phyloP scores from a whole-genome alignment of 768 basidiomycete species.

The Pisolithus sp. region DNA sequence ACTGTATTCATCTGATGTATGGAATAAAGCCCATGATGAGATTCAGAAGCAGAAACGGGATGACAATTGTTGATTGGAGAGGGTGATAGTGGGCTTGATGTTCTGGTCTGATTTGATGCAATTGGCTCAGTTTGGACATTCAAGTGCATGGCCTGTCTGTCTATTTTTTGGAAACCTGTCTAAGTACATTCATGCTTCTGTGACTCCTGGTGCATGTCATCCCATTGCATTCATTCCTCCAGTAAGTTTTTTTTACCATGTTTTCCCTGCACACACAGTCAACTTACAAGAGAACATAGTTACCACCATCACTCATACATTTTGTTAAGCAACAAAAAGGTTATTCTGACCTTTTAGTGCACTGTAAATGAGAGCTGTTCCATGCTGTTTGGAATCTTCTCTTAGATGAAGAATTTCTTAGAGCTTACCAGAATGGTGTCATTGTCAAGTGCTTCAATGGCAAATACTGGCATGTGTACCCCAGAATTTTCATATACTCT shows the following conservation, averaged over 20 bases:
- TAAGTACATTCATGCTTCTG: constrained; percentile 32
- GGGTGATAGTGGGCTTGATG: constrained; percentile 1
- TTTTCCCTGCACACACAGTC: too few relatives aligned
- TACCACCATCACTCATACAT: background rate
- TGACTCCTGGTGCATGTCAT: constrained; percentile 28
- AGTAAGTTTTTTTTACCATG: constrained; percentile 13
- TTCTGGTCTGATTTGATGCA: constrained; percentile 1
- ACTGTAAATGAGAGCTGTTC: constrained; percentile 14
- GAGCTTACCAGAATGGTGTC: constrained; percentile 16
- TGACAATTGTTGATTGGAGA: constrained; percentile 5
- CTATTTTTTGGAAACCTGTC: constrained; percentile 28
- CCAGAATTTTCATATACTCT: too few relatives aligned
- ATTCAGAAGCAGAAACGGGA: constrained; percentile 9
- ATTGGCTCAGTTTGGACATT: constrained; percentile 24
- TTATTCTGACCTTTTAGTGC: background rate
- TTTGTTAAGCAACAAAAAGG: background rate
- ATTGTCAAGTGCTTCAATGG: constrained; percentile 8
- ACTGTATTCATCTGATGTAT: constrained; percentile 13
- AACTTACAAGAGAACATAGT: background rate
- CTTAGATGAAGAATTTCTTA: constrained; percentile 17
- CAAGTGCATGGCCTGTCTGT: constrained; percentile 30
- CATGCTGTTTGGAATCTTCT: constrained; percentile 13
- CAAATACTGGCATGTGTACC: too few relatives aligned
- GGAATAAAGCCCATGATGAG: constrained; percentile 12
- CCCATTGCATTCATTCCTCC: constrained; percentile 40